These are phyloP conservation scores for Antitrichia curtipendula DNA, from an alignment of 225 moss, liverwort and hornwort species.

Conservation along the genomic window DNA sequence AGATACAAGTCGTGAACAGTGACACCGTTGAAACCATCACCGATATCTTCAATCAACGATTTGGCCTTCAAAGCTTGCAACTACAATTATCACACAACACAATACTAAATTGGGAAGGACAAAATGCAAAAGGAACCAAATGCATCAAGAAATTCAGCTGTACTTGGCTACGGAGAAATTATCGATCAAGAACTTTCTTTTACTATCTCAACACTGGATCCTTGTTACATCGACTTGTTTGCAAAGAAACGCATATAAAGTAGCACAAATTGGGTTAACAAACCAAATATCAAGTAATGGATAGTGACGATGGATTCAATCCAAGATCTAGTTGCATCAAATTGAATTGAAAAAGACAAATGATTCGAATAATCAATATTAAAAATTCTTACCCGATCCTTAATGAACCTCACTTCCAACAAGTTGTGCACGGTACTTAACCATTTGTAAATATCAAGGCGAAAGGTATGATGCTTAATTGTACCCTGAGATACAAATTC, in stretches of 20 bases:
- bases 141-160: not conserved
- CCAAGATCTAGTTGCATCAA: not conserved
- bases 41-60: not conserved
- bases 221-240: not conserved
- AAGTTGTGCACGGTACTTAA: too few species aligned
- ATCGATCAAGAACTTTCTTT: not conserved
- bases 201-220: not conserved
- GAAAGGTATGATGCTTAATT: too few species aligned
- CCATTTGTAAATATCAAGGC: too few species aligned
- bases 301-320: not conserved
- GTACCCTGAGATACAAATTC: not conserved
- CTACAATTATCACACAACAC: not conserved
- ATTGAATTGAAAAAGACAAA: not conserved
- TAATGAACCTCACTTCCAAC: not conserved
- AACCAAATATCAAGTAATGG: not conserved
- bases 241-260: not conserved
- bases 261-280: not conserved
- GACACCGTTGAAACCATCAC: not conserved
- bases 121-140: not conserved
- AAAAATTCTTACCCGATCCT: not conserved
- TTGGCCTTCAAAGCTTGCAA: not conserved
- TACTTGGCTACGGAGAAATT: not conserved
- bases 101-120: not conserved
- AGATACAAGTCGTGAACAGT: not conserved
- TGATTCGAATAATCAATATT: not conserved